phyloP scores from a whole-genome alignment of 768 basidiomycete species.

The Amylocystis lapponica region DNA sequence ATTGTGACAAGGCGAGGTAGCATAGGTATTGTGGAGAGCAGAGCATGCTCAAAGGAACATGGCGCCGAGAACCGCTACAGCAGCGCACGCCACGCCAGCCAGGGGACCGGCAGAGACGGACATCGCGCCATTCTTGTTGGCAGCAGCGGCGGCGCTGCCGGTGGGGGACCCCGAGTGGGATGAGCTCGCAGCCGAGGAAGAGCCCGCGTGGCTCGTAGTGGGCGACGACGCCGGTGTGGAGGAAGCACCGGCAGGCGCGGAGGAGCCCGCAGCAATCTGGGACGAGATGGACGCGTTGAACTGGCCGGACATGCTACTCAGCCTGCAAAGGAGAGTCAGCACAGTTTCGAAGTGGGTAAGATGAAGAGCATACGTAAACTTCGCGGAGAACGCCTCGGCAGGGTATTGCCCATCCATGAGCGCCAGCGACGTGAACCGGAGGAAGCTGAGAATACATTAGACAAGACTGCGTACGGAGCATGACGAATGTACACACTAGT shows the following conservation, averaged over 20 bases:
- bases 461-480: no score
- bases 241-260: constrained; percentile 47
- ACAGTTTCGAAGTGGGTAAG: neutral
- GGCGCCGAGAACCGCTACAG: constrained; percentile 10
- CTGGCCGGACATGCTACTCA: constrained; percentile 64
- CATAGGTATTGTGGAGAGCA: no score
- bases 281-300: constrained; percentile 53
- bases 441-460: constrained; percentile 46
- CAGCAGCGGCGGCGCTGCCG: constrained; percentile 1
- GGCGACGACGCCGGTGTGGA: constrained; percentile 16
- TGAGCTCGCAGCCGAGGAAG: neutral
- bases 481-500: constrained; percentile 44
- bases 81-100: constrained; percentile 13
- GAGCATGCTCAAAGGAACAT: constrained; percentile 15
- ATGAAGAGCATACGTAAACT: constrained; percentile 52
- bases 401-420: constrained; percentile 51
- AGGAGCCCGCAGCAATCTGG: constrained; percentile 57
- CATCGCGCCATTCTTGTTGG: neutral
- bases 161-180: neutral
- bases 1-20: no score
- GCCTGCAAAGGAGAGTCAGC: constrained; percentile 29
- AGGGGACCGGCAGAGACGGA: constrained; percentile 7
- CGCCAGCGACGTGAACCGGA: constrained; percentile 61
- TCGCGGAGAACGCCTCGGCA: constrained; percentile 71
- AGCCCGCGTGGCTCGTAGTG: constrained; percentile 1